Evolutionary conservation across 2,329 filamentous ascomycete genomes (phyloP), one percentile per base, ranked within the genome.

Genomic region (Onygenales sp.): DNA sequence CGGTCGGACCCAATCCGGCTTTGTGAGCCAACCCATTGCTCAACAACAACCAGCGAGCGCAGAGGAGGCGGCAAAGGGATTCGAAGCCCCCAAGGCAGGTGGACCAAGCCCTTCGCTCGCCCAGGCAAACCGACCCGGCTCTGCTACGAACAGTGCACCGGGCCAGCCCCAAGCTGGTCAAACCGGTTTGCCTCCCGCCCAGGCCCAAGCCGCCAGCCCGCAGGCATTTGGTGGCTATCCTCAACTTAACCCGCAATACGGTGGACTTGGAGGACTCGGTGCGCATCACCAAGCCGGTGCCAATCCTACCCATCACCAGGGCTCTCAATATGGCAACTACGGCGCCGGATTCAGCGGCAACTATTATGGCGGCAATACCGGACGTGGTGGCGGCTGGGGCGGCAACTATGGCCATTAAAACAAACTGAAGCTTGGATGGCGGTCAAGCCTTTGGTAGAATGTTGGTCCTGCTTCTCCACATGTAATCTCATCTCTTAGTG

Each of bases 101-200:
- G 78, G 80, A 9, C 81, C 82, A 32, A 83, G 80, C 58, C 81
- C 81, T 31, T 79, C 78, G 9, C 73, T 84, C 41, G 79, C 79
- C 46, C 81, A 84, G 64, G 79, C 79, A 44, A 80, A 81, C 59
- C 80, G 82, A 57, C 82, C 82, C 41, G 80, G 79, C 43, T 84
- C 82, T 39, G 81, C 81, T 7, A 78, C 80, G 33, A 84, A 83
- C 69, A 82, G 74, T 61, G 74, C 73, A 27, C 76, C 73, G 41
- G 75, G 76, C 44, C 77, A 79, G 62, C 72, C 74, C 38, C 64
- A 70, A 58, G 67, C 66, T 52, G 54, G 50, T 11, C 79, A 81
- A 61, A 69, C 74, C 46, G 74, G 75, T 33, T 69, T 80, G 47
- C 78, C 79, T 46, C 78, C 76, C 44, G 75, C 79, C 50, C 78